Evolutionary conservation across 73 alveolate species (phyloP).

Genomic region (Durusdinium trenchii): DNA sequence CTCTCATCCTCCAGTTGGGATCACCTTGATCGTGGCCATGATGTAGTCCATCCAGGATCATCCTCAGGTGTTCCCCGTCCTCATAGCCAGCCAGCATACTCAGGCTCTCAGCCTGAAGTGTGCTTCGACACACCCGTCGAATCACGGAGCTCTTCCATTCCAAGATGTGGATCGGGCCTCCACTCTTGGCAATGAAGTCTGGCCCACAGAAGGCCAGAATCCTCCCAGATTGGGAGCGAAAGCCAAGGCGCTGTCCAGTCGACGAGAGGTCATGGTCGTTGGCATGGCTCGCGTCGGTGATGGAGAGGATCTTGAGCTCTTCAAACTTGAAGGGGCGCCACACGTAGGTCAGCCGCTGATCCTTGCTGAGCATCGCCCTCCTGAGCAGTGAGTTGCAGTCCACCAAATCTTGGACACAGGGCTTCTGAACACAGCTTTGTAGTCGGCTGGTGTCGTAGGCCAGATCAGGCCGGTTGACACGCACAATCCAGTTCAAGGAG

Average conservation of each 20-base stretch:
- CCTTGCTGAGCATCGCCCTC: not conserved
- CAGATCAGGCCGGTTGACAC: not conserved
- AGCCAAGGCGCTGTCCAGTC: not conserved
- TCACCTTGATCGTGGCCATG: not conserved
- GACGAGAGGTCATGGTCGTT: not conserved
- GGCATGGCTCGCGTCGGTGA: not conserved
- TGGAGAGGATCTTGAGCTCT: not conserved
- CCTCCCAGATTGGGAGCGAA: not conserved
- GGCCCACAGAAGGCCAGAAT: not conserved
- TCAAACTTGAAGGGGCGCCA: not conserved
- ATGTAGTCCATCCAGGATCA: not conserved
- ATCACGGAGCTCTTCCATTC: not conserved
- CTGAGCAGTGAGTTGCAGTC: not conserved
- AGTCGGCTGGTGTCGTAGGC: not conserved
- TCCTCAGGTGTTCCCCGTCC: not conserved
- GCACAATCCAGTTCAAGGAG: not conserved
- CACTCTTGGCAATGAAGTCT: not conserved
- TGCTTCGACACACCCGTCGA: not conserved
- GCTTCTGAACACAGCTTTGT: not conserved
- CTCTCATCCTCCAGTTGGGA: not conserved
- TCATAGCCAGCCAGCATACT: not conserved
- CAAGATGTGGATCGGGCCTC: not conserved
- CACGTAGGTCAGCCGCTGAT: not conserved
- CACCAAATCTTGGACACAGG: not conserved
- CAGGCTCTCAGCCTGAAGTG: constrained; percentile 1